A percentile compares a stretch with the other conserved stretches of the same genome.
Conservation (phyloP, 139 green algal genomes). For the Microglena sp. region DNA sequence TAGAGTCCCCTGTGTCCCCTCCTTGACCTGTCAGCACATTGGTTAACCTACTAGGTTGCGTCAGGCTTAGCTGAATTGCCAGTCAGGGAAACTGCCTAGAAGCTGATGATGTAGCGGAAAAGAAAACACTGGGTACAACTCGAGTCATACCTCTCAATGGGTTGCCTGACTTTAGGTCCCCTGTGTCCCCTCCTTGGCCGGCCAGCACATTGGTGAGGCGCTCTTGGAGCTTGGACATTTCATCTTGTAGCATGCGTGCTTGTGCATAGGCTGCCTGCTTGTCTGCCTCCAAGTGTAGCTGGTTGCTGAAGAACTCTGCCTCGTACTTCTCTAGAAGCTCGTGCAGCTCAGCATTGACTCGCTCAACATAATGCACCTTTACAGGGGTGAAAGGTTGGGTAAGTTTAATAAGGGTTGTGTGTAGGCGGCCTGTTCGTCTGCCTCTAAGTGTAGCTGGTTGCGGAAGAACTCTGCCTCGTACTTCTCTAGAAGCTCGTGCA, state of each 20-base stretch:
- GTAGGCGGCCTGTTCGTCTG: not conserved
- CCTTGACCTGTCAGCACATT: slow-evolving; percentile 14
- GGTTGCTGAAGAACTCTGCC: slow-evolving; percentile 24
- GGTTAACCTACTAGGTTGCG: too few relatives aligned
- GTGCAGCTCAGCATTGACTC: slow-evolving; percentile 51
- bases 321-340: slow-evolving; percentile 47
- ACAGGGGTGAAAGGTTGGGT: too few relatives aligned
- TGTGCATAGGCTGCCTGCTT: slow-evolving; percentile 1
- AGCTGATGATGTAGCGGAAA: too few relatives aligned
- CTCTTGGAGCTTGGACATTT: slow-evolving; percentile 36
- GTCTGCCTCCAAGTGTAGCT: slow-evolving; percentile 12
- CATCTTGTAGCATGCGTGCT: slow-evolving; percentile 11
- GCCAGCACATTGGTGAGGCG: slow-evolving; percentile 24
- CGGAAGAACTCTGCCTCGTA: slow-evolving; percentile 32
- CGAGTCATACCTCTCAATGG: too few relatives aligned
- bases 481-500: slow-evolving; percentile 45
- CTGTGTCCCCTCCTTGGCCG: not conserved
- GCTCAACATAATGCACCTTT: slow-evolving; percentile 42
- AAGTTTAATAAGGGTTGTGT: too few relatives aligned
- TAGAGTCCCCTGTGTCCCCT: not conserved
- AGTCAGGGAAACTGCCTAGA: too few relatives aligned
- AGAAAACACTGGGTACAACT: too few relatives aligned
- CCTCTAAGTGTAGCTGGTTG: not conserved
- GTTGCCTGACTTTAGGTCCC: too few relatives aligned
- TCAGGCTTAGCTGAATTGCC: too few relatives aligned